phyloP scores from a whole-genome alignment of 768 basidiomycete species.

The Pleurotus giganteus region DNA sequence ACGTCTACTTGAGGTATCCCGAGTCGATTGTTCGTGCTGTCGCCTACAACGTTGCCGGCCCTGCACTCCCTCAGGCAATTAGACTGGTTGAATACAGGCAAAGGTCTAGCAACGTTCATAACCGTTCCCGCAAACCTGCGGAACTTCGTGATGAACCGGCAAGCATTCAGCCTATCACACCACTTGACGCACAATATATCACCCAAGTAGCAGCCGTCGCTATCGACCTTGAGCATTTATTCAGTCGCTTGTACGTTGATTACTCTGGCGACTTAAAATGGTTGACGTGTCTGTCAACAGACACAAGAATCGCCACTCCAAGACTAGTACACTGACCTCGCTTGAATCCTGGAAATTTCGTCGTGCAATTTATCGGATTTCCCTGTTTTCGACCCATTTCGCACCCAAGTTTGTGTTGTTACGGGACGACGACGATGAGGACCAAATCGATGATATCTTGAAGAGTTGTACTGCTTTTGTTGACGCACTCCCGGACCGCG shows the following conservation, averaged over 20 bases:
- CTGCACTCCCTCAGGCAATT: conserved; percentile 23
- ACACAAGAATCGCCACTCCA: conserved; percentile 21
- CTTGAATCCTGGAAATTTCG: conserved; percentile 22
- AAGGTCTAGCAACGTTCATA: neutral
- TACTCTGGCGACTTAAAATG: neutral
- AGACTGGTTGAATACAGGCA: conserved; percentile 14
- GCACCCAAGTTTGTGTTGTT: neutral
- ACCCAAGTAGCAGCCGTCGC: conserved; percentile 9
- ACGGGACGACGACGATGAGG: neutral
- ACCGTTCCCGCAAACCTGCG: conserved; percentile 3
- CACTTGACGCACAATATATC: conserved; percentile 6
- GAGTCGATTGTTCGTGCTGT: conserved; percentile 22
- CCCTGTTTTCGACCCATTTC: conserved; percentile 15
- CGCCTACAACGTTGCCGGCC: conserved; percentile 23
- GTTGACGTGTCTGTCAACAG: conserved; percentile 9
- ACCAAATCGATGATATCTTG: neutral
- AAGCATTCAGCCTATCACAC: conserved; percentile 1
- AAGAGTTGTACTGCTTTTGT: neutral
- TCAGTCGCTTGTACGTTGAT: conserved; percentile 20
- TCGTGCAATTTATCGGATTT: conserved; percentile 19
- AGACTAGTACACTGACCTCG: conserved; percentile 16
- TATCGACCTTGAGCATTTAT: conserved; percentile 17
- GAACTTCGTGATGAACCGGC: conserved; percentile 6
- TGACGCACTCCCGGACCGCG: neutral
- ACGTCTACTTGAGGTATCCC: conserved; percentile 19